These are phyloP conservation scores for Urtica urens DNA, from an alignment of 306 rosid genomes.

Conservation along the genomic window DNA sequence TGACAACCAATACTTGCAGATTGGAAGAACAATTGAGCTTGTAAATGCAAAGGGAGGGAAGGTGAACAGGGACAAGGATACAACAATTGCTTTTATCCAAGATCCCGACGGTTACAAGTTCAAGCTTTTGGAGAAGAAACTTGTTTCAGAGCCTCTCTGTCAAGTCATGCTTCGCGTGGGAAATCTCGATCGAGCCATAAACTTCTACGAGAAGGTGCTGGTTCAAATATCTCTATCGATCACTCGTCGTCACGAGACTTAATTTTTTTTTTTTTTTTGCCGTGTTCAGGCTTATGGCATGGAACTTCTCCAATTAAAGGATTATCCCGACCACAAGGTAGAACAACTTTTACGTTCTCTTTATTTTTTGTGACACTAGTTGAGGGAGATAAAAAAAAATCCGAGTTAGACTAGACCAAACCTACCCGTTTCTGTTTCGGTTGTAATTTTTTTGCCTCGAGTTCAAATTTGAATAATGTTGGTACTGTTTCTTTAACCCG, in stretches of 20 bases:
- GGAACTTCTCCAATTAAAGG: conserved; percentile 58
- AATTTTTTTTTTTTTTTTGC: background rate
- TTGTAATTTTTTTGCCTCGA: too few relatives aligned
- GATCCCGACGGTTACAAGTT: conserved; percentile 75
- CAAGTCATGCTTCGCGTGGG: conserved; percentile 82
- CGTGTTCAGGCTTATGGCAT: conserved; percentile 48
- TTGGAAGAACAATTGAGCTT: conserved; percentile 51
- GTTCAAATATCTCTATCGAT: background rate
- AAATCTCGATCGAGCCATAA: conserved; percentile 60
- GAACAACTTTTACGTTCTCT: too few relatives aligned
- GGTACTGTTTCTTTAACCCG: too few relatives aligned
- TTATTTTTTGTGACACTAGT: too few relatives aligned
- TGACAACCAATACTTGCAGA: conserved; percentile 21
- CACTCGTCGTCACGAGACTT: background rate
- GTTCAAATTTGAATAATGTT: too few relatives aligned
- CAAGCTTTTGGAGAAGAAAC: conserved; percentile 59
- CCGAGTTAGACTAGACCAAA: too few relatives aligned
- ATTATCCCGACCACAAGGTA: conserved; percentile 67
- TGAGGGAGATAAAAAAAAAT: too few relatives aligned
- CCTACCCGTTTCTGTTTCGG: too few relatives aligned
- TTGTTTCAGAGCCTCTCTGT: conserved; percentile 61
- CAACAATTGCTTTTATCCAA: conserved; percentile 48
- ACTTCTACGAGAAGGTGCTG: conserved; percentile 58
- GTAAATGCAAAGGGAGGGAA: conserved; percentile 65
- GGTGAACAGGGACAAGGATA: conserved; percentile 51